Evolutionary conservation across 768 basidiomycete genomes (phyloP).

Genomic region (Boletellus ananiceps): DNA sequence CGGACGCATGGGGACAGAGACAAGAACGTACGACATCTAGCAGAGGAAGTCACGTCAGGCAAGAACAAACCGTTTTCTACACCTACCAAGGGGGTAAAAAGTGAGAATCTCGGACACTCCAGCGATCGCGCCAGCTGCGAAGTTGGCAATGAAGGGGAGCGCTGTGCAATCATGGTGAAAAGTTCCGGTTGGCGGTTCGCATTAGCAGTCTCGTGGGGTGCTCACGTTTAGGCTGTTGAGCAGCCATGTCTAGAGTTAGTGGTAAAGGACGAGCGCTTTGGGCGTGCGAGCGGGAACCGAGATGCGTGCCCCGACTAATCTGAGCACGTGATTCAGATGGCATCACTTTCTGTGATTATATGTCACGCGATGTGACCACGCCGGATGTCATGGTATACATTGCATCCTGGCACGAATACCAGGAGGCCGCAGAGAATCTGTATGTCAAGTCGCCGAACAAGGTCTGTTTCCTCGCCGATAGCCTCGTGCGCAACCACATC

Average conservation of each 20-base stretch:
- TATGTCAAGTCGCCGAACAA: slow-evolving; percentile 76
- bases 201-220: not conserved
- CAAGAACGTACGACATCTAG: slow-evolving; percentile 75
- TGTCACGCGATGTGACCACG: slow-evolving; percentile 10
- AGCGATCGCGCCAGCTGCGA: slow-evolving; percentile 93
- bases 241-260: slow-evolving; percentile 16
- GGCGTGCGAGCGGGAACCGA: no score
- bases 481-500: not conserved
- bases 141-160: slow-evolving; percentile 83
- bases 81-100: slow-evolving; percentile 85
- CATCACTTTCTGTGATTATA: slow-evolving; percentile 8
- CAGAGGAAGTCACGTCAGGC: not conserved
- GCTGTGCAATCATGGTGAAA: slow-evolving; percentile 39
- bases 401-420: slow-evolving; percentile 84
- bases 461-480: slow-evolving; percentile 39
- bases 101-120: slow-evolving; percentile 82
- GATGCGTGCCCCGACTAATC: no score
- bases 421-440: slow-evolving; percentile 83
- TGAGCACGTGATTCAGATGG: slow-evolving; percentile 14
- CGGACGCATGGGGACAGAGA: not conserved
- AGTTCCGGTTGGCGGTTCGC: no score
- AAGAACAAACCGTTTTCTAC: not conserved
- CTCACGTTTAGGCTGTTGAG: slow-evolving; percentile 33
- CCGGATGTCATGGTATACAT: slow-evolving; percentile 64
- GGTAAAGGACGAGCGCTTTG: not conserved